Evolutionary conservation across 192 early-diverging fungal genomes (phyloP), one percentile per base, ranked within the genome.

Genomic region (Backusella tuberculispora): DNA sequence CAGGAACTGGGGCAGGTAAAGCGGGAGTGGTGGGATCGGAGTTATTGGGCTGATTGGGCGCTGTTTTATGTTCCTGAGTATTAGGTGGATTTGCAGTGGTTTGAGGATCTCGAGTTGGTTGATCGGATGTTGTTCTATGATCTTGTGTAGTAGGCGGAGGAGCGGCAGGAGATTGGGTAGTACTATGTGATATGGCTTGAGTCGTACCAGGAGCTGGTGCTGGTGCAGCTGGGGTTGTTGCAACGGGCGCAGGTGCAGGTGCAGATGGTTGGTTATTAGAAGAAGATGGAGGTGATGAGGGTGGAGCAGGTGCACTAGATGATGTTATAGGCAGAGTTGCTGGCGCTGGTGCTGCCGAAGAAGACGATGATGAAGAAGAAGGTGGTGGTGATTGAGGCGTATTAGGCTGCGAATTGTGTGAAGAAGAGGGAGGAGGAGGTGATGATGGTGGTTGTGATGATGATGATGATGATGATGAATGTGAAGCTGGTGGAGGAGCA

Each of bases 361-460:
- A 42, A 56, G 50, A 69, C 24, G 74, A 45, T n/a, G 71, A 7
- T 24, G 43, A 42, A 56, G 50, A 69, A 40, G 74, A 45, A 5
- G 71, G 9, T 24, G 56, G 14, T 43, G 74, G 47, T 19, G 29
- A 19, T 4, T 19, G 4, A 29, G 60, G n/a, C 34, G 42, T 9
- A 46, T 40, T 65, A 29, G 53, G 21, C 21, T 60, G 53, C 24
- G 53, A 29, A 60, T 60, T 60, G 21, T 60, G 53, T 10, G 48
- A 50, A 6, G n/a, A 17, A 17, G n/a, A 17, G 8, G 47, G 14
- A 48, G 47, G n/a, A 21, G 50, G 7, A 8, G 48, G 46, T 50
- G n/a, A 17, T 50, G 47, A 6, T 17, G 47, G n/a, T 21, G 50
- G 19, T 50, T 15, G 26, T 47, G 37, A 14, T 67, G 66, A 21